phyloP scores from a whole-genome alignment of 2,329 filamentous ascomycete species.

The Orbilia javanica region DNA sequence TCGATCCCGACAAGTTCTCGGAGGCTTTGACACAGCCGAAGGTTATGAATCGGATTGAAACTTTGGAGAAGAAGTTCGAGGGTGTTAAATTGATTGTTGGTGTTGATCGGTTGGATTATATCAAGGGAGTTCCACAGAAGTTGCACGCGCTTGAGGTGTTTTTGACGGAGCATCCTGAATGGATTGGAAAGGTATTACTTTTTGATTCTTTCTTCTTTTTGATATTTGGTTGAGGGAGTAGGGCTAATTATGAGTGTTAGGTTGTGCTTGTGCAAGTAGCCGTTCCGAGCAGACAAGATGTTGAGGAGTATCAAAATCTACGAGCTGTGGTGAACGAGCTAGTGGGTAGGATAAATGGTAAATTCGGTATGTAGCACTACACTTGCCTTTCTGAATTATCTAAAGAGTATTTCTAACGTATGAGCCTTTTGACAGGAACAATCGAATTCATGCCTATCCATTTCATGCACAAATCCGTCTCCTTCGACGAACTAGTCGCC shows the following conservation, averaged over 20 bases:
- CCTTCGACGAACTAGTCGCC: constrained; percentile 87
- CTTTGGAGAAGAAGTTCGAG: constrained; percentile 89
- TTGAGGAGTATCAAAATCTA: constrained; percentile 97
- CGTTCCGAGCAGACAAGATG: constrained; percentile 92
- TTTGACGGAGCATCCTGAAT: constrained; percentile 94
- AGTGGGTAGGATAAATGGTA: constrained; percentile 95
- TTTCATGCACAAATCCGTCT: constrained; percentile 96
- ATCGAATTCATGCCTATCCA: constrained; percentile 99
- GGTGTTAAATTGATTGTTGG: constrained; percentile 97
- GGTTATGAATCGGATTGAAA: constrained; percentile 87
- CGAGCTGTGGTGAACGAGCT: constrained; percentile 96
- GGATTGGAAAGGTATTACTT: constrained; percentile 95
- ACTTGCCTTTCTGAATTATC: neutral
- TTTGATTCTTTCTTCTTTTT: neutral
- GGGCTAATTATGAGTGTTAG: neutral
- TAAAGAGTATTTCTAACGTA: neutral
- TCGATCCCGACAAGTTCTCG: constrained; percentile 95
- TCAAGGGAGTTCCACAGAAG: constrained; percentile 98
- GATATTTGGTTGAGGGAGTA: neutral
- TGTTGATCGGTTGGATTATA: constrained; percentile 96
- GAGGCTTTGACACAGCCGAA: constrained; percentile 86
- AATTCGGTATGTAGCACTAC: constrained; percentile 73
- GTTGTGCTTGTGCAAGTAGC: constrained; percentile 91
- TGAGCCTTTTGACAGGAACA: constrained; percentile 71
- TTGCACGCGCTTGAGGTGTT: constrained; percentile 96